Conservation (phyloP, 2,329 filamentous ascomycete genomes). For the Cladosporium sp. region DNA sequence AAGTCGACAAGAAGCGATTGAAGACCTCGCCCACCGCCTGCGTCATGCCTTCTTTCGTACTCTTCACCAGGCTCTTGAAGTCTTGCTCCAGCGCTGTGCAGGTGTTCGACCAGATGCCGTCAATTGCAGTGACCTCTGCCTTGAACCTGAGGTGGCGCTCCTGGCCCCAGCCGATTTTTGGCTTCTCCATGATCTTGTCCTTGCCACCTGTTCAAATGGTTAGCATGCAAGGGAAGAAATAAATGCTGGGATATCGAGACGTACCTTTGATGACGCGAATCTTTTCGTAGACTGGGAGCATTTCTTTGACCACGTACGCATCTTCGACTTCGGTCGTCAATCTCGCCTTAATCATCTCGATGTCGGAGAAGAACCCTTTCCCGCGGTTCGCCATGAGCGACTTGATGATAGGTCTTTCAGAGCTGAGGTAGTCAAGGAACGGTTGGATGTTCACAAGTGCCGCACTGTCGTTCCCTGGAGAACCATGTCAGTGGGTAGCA, state of each 20-base stretch:
- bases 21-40: not conserved
- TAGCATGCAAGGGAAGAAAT: not conserved
- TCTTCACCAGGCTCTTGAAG: not conserved
- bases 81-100: not conserved
- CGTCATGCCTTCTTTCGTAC: not conserved
- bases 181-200: not conserved
- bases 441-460: conserved; percentile 20
- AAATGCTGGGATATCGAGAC: too few species aligned
- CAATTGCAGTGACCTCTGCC: not conserved
- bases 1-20: not conserved
- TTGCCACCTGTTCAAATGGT: not conserved
- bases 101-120: not conserved
- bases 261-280: conserved; percentile 21
- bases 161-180: not conserved
- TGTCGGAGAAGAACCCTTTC: not conserved
- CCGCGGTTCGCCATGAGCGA: not conserved
- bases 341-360: not conserved
- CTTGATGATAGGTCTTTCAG: conserved; percentile 17
- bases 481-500: not conserved
- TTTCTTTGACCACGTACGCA: conserved; percentile 21
- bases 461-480: conserved; percentile 8
- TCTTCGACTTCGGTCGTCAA: not conserved
- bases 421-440: conserved; percentile 20
- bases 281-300: conserved; percentile 24
- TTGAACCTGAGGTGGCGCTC: conserved; percentile 1